A percentile compares a stretch with the other conserved stretches of the same genome.
Evolutionary conservation across 176 grass and related monocot species (phyloP).

Genomic region (Tillandsia leiboldiana): DNA sequence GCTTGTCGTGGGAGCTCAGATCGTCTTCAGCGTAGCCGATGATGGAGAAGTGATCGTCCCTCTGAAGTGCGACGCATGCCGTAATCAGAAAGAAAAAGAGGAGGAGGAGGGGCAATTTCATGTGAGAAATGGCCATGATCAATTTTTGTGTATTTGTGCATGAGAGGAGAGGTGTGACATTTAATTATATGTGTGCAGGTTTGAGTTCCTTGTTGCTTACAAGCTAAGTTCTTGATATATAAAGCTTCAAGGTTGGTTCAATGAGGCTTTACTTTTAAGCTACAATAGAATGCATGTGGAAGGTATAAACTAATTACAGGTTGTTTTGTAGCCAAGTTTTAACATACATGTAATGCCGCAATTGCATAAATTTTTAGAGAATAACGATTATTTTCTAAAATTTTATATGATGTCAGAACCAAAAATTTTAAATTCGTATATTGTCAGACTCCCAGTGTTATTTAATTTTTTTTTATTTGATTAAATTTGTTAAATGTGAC

Average conservation of each 20-base stretch:
- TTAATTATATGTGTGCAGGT: not conserved
- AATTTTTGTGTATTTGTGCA: not conserved
- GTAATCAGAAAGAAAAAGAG: conserved; percentile 8
- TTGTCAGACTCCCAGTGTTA: no score
- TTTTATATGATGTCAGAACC: no score
- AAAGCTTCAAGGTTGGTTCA: not conserved
- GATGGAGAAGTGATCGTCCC: conserved; percentile 49
- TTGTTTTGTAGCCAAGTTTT: no score
- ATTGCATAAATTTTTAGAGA: no score
- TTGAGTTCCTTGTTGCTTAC: not conserved
- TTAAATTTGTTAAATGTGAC: no score
- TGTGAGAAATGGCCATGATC: conserved; percentile 28
- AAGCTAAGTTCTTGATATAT: not conserved
- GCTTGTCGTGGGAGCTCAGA: conserved; percentile 41
- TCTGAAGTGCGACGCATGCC: conserved; percentile 14
- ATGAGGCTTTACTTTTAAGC: not conserved
- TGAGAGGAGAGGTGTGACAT: not conserved
- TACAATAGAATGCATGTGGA: no score
- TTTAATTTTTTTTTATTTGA: no score
- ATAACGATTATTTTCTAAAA: no score
- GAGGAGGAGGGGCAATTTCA: conserved; percentile 12
- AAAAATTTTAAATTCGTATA: no score
- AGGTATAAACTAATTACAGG: no score
- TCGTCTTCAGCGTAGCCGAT: conserved; percentile 63
- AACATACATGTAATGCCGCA: no score